Percentiles rank a stretch among this genome's conserved stretches.
phyloP scores from a whole-genome alignment of 202 grass and related monocot species.

The Bolboschoenoplectus hybrid region DNA sequence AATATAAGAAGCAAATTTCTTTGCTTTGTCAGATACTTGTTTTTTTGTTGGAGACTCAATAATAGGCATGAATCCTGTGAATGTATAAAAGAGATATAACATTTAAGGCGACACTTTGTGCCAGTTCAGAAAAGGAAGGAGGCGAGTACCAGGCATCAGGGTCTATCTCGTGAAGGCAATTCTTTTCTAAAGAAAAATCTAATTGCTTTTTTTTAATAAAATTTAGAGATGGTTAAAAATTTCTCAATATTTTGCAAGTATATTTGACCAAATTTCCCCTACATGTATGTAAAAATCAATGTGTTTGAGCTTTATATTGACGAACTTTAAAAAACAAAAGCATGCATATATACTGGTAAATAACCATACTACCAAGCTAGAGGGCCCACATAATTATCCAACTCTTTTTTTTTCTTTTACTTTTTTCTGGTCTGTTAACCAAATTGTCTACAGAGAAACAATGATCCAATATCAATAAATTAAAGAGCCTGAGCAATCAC shows the following conservation, averaged over 20 bases:
- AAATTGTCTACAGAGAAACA: conserved; percentile 27
- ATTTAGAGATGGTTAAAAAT: background rate
- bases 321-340: background rate
- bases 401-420: conserved; percentile 29
- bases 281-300: background rate
- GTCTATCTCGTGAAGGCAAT: conserved; percentile 10
- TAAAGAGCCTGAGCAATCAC: conserved; percentile 2
- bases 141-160: background rate
- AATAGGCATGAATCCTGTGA: background rate
- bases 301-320: background rate
- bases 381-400: background rate
- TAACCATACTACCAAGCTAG: background rate
- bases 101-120: background rate
- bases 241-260: no score
- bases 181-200: background rate
- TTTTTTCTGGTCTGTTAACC: background rate
- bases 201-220: background rate
- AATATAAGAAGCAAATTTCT: background rate
- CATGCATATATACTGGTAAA: background rate
- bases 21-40: background rate
- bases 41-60: background rate
- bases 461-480: conserved; percentile 35
- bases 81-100: background rate
- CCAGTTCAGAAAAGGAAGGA: background rate
- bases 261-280: background rate